Base-by-base conservation (phyloP, 2,329 filamentous ascomycete genomes). In the Cordyceps fumosorosea region DNA sequence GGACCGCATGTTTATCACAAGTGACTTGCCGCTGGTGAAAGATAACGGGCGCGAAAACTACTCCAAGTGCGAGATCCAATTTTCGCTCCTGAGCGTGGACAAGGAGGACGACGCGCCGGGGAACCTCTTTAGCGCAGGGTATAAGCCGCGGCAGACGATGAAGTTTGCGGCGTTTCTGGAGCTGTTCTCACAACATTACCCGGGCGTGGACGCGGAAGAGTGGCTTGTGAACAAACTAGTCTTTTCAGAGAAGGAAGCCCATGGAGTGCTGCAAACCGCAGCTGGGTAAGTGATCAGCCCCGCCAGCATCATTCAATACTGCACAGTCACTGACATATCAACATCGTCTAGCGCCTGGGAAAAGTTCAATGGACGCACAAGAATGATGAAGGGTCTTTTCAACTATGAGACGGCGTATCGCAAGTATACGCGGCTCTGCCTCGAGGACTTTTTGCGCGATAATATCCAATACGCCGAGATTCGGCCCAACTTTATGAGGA, bases 381-480 rank as follows among this genome's bases (percentile, higher is more conserved):
- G 86, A 56, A 87, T 88, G 76, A 89, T 90, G 81, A 90, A 90
- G 69, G 88, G 88, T 0, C 76, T 90, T 0, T 81, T 89, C 67
- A 88, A 87, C 69, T 89, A 89, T 66, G 81, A 85, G 69, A 78
- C 76, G 3, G 85, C 86, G 3, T 89, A 86, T 68, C 76, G 77
- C 53, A 76, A 74, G 70, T 90, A 90, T 67, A 88, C 86, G 2
- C 74, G 77, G 11, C 70, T 75, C 3, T 84, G 84, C 22, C 82
- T 89, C 12, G 75, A 85, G 62, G 82, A 85, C 64, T 86, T 90
- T 70, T 80, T 85, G 24, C 68, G 76, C 6, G 86, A 90, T 68
- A 84, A 84, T 50, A 86, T 90, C 65, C 87, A 88, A 73, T 90
- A 89, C 67, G 87, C 86, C 32, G 88, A 90, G 72, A 83, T 90